Conservation (phyloP, 2,329 filamentous ascomycete genomes). For the Alternaria sp. region DNA sequence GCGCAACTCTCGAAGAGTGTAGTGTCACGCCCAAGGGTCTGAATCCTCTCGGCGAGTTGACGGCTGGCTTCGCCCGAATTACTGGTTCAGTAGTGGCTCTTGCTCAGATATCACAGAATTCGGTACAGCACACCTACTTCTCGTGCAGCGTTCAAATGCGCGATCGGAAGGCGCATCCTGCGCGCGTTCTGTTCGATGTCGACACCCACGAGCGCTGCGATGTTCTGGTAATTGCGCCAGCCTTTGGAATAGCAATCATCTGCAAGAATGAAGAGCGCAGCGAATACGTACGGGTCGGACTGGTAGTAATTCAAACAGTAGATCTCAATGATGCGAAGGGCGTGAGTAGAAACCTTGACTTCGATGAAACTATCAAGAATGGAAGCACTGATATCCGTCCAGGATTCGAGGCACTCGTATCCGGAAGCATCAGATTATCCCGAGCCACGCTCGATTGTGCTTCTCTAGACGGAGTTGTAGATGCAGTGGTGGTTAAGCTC, state of each 20-base stretch:
- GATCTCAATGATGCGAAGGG: background rate
- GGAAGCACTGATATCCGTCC: background rate
- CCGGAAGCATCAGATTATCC: background rate
- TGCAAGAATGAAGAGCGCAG: background rate
- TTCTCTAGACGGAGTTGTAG: background rate
- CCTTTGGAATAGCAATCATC: conserved; percentile 6
- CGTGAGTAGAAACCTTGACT: background rate
- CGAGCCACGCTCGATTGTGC: background rate
- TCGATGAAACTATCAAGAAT: background rate
- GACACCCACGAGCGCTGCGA: background rate
- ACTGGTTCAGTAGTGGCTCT: background rate
- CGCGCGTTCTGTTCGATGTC: conserved; percentile 11
- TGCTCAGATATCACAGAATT: background rate
- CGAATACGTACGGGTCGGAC: conserved; percentile 21
- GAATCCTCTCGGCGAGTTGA: conserved; percentile 18
- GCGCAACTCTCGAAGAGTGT: conserved; percentile 7
- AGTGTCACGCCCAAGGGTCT: conserved; percentile 7
- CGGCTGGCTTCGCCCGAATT: conserved; percentile 12
- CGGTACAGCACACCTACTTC: background rate
- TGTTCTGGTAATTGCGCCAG: conserved; percentile 13
- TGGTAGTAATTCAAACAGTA: conserved; percentile 1
- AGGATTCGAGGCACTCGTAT: background rate
- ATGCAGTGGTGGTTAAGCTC: background rate
- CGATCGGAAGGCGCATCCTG: background rate
- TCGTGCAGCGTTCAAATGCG: background rate